Evolutionary conservation across 78 protist species (phyloP).

Genomic region (Speleostelium caveatum): DNA sequence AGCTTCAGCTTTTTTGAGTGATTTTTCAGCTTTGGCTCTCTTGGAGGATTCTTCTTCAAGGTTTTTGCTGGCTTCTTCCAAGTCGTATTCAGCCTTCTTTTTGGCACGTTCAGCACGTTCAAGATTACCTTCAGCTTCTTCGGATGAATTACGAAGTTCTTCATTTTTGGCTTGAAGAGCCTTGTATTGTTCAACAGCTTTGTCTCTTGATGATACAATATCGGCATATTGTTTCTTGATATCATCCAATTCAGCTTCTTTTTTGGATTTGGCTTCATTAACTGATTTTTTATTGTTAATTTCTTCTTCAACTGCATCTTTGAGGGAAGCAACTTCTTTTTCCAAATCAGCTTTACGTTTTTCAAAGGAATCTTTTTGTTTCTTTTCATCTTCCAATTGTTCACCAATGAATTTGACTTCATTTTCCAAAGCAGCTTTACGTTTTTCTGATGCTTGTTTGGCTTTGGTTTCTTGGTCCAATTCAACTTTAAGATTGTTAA

Average conservation of each 20-base stretch:
- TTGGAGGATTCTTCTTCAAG: constrained; percentile 67
- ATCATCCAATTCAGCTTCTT: constrained; percentile 72
- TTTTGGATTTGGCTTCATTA: constrained; percentile 55
- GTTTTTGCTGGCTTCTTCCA: constrained; percentile 67
- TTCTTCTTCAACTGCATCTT: constrained; percentile 74
- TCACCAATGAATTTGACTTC: constrained; percentile 48
- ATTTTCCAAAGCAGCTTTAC: constrained; percentile 30
- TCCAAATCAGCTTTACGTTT: constrained; percentile 63
- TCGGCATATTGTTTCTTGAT: constrained; percentile 78
- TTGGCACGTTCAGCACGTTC: constrained; percentile 78
- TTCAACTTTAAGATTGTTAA: constrained; percentile 52
- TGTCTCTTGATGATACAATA: constrained; percentile 64
- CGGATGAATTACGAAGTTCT: constrained; percentile 39
- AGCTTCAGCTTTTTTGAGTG: constrained; percentile 66
- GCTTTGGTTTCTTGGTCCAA: constrained; percentile 70
- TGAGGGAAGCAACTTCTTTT: constrained; percentile 55
- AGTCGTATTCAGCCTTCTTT: constrained; percentile 69
- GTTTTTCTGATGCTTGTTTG: constrained; percentile 63
- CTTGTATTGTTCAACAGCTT: constrained; percentile 69
- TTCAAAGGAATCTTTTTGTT: constrained; percentile 47
- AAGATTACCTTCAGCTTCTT: constrained; percentile 74
- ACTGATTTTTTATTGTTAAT: constrained; percentile 34
- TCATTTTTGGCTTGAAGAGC: constrained; percentile 74
- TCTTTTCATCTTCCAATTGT: constrained; percentile 77
- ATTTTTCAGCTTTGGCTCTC: constrained; percentile 47